Base-by-base conservation (phyloP, 805 yeast species). In the Kodamaea kakaduensis region DNA sequence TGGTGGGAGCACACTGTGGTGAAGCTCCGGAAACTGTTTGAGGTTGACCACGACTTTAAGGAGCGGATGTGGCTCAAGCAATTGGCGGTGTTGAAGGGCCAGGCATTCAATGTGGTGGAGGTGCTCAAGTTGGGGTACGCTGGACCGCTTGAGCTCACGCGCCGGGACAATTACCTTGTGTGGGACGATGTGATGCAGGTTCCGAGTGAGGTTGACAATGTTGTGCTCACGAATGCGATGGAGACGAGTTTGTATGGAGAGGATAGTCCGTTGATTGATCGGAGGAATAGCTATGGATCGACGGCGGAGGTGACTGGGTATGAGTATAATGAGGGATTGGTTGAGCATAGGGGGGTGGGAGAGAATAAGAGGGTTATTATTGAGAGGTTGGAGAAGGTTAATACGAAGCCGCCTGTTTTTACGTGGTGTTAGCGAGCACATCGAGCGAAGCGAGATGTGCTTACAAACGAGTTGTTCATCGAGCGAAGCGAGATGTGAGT, bases 51-150 rank as follows among this genome's bases (percentile, higher is more conserved):
- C 0, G 84, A 80, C 38, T 82, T 79, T 52, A 77, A 73, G 42
- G 75, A 73, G 37, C 58, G 85, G 27, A 70, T 81, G 78, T 83
- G 84, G 78, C 63, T 56, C 19, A 73, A 73, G 40, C 89, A 83
- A 46, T 65, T 81, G 64, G 79, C 84, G 0, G 81, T 83, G 3
- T 48, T 82, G 49, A 82, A 82, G 50, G 90, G 89, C 0, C 89
- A 83, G 50, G 85, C 89, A 0, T 81, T 79, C 59, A 81, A 81
- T 44, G 81, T 82, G 3, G 82, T 81, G 3, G 86, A 83, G 46
- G 69, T 81, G 1, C 54, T 82, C 35, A 77, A 77, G 47, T 58
- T 61, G 20, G 62, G 68, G 1, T 67, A 71, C 15, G 81, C 78
- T 24, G 85, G 87, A 0, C 88, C 88, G 0, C 56, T 81, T 36